phyloP scores from a whole-genome alignment of 345 rosid genomes.

The Linum usitatissimum region DNA sequence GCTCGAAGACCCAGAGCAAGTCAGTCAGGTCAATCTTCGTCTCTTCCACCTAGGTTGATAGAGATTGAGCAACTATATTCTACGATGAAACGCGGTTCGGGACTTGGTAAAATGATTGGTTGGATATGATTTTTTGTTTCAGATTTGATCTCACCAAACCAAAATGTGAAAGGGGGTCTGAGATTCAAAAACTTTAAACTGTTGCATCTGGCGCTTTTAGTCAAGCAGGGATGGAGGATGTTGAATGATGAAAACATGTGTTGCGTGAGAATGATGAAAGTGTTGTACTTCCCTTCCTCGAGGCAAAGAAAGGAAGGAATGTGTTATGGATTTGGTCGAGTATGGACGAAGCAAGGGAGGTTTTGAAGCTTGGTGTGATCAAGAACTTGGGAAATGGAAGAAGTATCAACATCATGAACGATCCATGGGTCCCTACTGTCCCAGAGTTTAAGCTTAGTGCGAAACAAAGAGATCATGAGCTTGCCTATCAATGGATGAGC shows the following conservation, averaged over 20 bases:
- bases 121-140: too few species aligned
- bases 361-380: not conserved
- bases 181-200: not conserved
- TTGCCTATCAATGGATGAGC: too few species aligned
- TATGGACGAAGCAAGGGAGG: not conserved
- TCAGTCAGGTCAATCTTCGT: too few species aligned
- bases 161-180: not conserved
- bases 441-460: too few species aligned
- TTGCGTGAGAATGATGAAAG: not conserved
- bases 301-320: not conserved
- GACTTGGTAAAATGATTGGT: not conserved
- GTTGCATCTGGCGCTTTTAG: not conserved
- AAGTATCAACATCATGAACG: not conserved
- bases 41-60: too few species aligned
- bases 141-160: not conserved
- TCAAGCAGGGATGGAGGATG: not conserved
- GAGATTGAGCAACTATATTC: too few species aligned
- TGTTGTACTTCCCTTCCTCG: not conserved
- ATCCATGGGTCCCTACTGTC: not conserved
- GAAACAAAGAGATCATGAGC: too few species aligned
- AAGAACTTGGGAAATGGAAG: not conserved
- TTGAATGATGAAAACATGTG: too few species aligned
- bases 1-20: too few species aligned
- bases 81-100: too few species aligned
- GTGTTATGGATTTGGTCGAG: not conserved